phyloP scores from a whole-genome alignment of 208 protist genomes.

The Kentomonas sorsogonicus region DNA sequence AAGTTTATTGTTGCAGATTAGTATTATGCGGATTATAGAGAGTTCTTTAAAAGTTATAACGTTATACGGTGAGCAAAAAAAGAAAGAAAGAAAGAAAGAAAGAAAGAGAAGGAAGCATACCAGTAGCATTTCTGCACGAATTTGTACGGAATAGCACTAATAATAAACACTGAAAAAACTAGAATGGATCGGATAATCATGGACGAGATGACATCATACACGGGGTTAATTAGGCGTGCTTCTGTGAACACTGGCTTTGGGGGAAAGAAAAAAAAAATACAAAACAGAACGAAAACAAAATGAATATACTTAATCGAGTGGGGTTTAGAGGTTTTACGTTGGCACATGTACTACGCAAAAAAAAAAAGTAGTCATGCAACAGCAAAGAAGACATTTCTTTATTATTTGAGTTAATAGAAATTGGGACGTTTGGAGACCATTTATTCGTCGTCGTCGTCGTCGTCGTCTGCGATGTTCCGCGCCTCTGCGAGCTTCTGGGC shows the following conservation, averaged over 20 bases:
- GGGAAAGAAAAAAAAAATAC: constrained; percentile 16
- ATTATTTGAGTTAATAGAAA: no score
- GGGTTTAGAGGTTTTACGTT: not conserved
- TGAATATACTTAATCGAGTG: not conserved
- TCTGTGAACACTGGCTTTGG: no score
- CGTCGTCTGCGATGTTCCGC: constrained; percentile 5
- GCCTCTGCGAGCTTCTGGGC: constrained; percentile 61
- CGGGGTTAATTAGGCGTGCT: not conserved
- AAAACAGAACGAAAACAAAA: constrained; percentile 3
- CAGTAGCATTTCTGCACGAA: no score
- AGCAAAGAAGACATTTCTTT: no score
- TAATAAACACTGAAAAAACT: no score
- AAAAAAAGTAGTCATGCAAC: not conserved
- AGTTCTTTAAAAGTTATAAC: constrained; percentile 5
- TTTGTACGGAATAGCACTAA: no score
- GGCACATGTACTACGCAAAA: no score
- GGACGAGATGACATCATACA: no score
- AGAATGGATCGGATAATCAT: no score
- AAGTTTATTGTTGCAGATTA: not conserved
- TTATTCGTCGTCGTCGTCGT: constrained; percentile 17
- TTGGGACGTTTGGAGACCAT: no score
- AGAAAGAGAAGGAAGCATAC: not conserved
- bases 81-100: constrained; percentile 12
- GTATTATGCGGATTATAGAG: not conserved
- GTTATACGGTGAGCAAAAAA: no score